Percentiles rank a stretch among this genome's conserved stretches.
These are phyloP conservation scores for Fragilaria radians DNA, from an alignment of 108 stramenopile genomes.

Conservation along the genomic window DNA sequence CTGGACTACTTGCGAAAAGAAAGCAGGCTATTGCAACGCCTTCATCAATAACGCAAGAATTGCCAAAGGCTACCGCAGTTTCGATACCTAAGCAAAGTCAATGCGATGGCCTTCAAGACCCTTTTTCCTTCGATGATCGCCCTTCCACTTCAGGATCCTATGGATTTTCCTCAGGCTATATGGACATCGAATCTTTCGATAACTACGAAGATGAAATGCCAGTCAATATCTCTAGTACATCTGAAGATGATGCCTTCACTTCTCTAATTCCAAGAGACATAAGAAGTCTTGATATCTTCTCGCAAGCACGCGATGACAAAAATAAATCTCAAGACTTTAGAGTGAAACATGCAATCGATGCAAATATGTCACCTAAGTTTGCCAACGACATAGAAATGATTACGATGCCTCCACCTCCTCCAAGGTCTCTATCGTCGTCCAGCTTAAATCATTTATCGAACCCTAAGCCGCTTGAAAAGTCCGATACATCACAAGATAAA, in stretches of 20 bases:
- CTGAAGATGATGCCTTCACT: too few species aligned
- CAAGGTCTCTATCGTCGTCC: background rate
- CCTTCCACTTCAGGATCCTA: background rate
- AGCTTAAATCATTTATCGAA: too few species aligned
- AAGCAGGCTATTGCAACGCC: background rate
- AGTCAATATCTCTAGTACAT: too few species aligned
- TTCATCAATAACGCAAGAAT: constrained; percentile 1
- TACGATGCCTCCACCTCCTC: background rate
- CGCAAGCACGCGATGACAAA: too few species aligned
- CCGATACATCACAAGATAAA: too few species aligned
- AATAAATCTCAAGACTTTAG: too few species aligned
- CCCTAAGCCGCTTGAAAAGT: too few species aligned
- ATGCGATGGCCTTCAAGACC: background rate
- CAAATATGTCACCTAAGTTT: background rate
- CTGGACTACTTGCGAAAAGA: background rate
- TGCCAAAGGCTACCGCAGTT: background rate
- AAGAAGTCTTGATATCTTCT: too few species aligned
- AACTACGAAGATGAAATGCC: background rate
- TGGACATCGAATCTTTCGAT: background rate
- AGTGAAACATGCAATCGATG: too few species aligned
- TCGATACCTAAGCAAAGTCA: background rate
- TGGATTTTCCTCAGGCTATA: background rate
- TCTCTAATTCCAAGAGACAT: too few species aligned
- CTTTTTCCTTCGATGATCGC: background rate
- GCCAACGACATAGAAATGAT: background rate